A percentile compares a stretch with the other conserved stretches of the same genome.
These are phyloP conservation scores for Venturia pyrina DNA, from an alignment of 2,329 filamentous ascomycete species.

Conservation along the genomic window DNA sequence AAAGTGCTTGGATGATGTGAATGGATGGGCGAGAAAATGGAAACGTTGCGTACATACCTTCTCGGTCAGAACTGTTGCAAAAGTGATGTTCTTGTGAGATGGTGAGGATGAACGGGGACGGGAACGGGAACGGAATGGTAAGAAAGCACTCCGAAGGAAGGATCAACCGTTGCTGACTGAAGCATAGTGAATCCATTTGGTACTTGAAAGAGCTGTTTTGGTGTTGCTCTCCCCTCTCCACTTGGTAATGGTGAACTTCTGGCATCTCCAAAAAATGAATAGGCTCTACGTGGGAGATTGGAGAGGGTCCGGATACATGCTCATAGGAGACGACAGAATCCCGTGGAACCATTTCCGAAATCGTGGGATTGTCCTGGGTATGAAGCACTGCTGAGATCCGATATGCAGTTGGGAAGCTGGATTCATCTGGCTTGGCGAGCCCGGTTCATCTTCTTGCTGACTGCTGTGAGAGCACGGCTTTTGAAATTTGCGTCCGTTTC, in stretches of 20 bases:
- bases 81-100: neutral
- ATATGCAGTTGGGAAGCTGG: neutral
- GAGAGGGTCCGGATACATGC: neutral
- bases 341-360: neutral
- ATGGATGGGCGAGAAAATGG: neutral
- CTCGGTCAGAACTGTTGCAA: neutral
- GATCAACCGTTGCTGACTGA: too few species aligned
- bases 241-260: too few species aligned
- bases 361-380: neutral
- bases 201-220: too few species aligned
- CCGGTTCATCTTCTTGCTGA: neutral
- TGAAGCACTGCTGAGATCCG: neutral
- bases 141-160: neutral
- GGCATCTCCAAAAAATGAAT: neutral
- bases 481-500: too few species aligned
- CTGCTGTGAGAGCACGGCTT: neutral
- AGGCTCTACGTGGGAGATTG: neutral
- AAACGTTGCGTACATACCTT: neutral
- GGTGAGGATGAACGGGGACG: neutral
- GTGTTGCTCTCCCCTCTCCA: too few species aligned
- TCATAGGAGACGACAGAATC: neutral
- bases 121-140: neutral
- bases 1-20: neutral
- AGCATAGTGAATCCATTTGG: too few species aligned
- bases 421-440: neutral